These are phyloP conservation scores for Nematocida displodere DNA, from an alignment of 371 early-diverging fungal genomes.

Conservation along the genomic window DNA sequence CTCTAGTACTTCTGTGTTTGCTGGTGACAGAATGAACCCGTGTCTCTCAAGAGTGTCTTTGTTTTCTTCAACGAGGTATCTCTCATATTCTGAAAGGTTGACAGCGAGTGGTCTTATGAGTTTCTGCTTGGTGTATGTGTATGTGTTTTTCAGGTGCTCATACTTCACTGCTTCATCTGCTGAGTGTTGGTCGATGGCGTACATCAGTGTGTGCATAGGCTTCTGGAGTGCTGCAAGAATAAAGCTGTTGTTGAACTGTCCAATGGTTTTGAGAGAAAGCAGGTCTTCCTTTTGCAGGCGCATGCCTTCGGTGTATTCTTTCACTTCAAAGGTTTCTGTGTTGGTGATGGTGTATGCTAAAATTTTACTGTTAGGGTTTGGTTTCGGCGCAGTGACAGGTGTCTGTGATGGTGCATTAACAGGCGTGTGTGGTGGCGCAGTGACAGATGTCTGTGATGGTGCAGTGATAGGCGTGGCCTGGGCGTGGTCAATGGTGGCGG, in stretches of 20 bases:
- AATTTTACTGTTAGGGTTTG: background rate
- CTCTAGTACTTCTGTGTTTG: background rate
- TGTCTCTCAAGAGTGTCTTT: slow-evolving; percentile 67
- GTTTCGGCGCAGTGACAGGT: too few relatives aligned
- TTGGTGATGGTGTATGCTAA: slow-evolving; percentile 4
- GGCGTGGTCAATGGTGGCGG: background rate
- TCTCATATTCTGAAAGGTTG: slow-evolving; percentile 73
- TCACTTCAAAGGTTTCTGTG: background rate
- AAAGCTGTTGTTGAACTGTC: slow-evolving; percentile 95
- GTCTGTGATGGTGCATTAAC: background rate
- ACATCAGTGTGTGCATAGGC: slow-evolving; percentile 69
- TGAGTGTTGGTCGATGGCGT: slow-evolving; percentile 94
- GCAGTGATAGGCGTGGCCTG: background rate
- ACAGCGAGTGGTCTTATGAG: slow-evolving; percentile 68
- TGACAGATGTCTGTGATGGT: background rate
- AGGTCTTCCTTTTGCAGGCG: slow-evolving; percentile 72
- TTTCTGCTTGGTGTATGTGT: slow-evolving; percentile 67
- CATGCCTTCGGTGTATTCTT: background rate
- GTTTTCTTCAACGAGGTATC: slow-evolving; percentile 72
- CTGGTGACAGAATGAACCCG: slow-evolving; percentile 60
- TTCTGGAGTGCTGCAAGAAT: slow-evolving; percentile 71
- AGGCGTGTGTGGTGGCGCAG: background rate
- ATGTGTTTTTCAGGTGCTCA: slow-evolving; percentile 68
- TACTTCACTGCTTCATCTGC: slow-evolving; percentile 92
- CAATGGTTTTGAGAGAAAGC: slow-evolving; percentile 73